Evolutionary conservation across 768 basidiomycete genomes (phyloP).

Genomic region (Xerocomus brunneocitrinus): DNA sequence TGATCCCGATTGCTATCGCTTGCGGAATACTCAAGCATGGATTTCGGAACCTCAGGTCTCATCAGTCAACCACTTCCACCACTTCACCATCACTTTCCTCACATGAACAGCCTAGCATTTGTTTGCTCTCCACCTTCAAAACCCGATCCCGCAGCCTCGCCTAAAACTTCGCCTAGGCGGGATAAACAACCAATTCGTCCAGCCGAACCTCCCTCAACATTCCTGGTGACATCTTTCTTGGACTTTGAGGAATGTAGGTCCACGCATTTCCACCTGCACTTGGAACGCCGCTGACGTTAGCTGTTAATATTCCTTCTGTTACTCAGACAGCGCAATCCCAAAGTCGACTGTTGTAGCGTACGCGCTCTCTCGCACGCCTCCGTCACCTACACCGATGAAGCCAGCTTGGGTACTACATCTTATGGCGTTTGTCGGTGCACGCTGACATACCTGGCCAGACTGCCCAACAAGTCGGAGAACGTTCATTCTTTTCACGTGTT

Average conservation of each 20-base stretch:
- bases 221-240: constrained; percentile 50
- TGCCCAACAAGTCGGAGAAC: constrained; percentile 28
- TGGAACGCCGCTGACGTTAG: neutral
- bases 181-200: constrained; percentile 22
- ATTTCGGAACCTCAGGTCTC: constrained; percentile 32
- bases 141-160: constrained; percentile 23
- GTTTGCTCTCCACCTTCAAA: constrained; percentile 35
- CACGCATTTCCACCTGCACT: neutral
- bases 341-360: constrained; percentile 35
- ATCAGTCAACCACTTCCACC: constrained; percentile 42
- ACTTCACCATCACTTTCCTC: constrained; percentile 34
- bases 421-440: neutral
- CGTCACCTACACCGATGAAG: constrained; percentile 18
- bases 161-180: constrained; percentile 25
- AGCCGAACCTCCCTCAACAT: constrained; percentile 34
- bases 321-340: constrained; percentile 35
- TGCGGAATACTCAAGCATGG: constrained; percentile 2
- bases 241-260: constrained; percentile 59
- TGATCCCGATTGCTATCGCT: constrained; percentile 11
- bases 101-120: constrained; percentile 45
- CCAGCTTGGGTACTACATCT: constrained; percentile 38
- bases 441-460: constrained; percentile 14
- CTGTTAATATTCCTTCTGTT: constrained; percentile 34
- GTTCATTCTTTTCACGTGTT: constrained; percentile 42
- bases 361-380: constrained; percentile 31